phyloP scores from a whole-genome alignment of 768 basidiomycete species.

The Cystofilobasidium ferigula region DNA sequence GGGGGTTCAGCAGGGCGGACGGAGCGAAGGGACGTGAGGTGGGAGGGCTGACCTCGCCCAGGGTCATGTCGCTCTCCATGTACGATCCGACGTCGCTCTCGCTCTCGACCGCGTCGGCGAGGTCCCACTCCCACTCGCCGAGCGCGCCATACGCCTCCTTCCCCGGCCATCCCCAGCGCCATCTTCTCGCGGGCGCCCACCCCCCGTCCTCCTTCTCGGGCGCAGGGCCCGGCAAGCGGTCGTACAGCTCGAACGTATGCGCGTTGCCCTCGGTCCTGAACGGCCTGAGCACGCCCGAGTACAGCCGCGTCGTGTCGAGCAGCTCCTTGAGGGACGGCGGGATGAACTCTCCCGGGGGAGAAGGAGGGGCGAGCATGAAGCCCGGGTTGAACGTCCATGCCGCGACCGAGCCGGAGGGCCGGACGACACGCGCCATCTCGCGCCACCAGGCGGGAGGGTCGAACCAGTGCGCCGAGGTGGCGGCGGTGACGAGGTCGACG shows the following conservation, averaged over 20 bases:
- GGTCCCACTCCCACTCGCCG: conserved; percentile 7
- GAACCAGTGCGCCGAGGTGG: conserved; percentile 22
- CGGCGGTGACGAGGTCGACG: conserved; percentile 22
- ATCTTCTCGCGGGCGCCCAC: not conserved
- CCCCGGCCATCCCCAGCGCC: conserved; percentile 20
- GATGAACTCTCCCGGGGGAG: not conserved
- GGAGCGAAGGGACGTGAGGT: not conserved
- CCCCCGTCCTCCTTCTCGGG: not conserved
- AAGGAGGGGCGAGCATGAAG: conserved; percentile 2
- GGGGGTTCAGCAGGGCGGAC: not conserved
- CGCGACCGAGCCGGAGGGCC: conserved; percentile 9
- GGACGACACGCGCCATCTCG: conserved; percentile 16
- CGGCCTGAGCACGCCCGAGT: conserved; percentile 13
- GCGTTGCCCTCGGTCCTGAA: conserved; percentile 12
- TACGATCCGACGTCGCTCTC: not conserved
- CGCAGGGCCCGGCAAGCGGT: conserved; percentile 15
- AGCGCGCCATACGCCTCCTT: not conserved
- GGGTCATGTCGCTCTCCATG: conserved; percentile 3
- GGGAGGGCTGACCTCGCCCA: conserved; percentile 9
- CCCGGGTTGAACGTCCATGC: conserved; percentile 15
- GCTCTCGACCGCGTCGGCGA: not conserved
- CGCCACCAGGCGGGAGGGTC: conserved; percentile 12
- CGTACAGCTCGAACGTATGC: conserved; percentile 17
- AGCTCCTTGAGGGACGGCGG: not conserved
- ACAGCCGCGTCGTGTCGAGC: conserved; percentile 13